A percentile compares a stretch with the other conserved stretches of the same genome.
Conservation (phyloP, 441 rosid species). For the Adansonia madagascariensis region DNA sequence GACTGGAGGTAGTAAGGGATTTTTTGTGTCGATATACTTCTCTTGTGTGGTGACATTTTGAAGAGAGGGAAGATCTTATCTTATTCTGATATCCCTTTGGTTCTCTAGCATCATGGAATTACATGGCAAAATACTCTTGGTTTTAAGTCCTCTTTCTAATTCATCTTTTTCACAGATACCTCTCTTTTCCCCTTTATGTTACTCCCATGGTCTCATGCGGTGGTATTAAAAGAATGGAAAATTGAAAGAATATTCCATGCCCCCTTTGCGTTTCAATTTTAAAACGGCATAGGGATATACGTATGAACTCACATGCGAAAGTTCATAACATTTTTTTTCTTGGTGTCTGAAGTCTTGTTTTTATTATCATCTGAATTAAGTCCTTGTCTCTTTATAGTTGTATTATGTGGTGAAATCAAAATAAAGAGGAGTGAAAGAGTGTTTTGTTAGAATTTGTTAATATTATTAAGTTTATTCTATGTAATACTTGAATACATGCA, state of each 20-base stretch:
- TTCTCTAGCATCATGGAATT: conserved; percentile 6
- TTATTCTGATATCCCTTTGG: conserved; percentile 1
- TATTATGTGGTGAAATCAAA: neutral
- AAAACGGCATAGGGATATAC: neutral
- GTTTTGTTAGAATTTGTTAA: neutral
- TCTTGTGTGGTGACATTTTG: neutral
- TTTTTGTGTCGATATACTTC: neutral
- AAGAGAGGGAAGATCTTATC: neutral
- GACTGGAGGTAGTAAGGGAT: neutral
- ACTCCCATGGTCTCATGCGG: neutral
- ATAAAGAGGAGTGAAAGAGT: neutral
- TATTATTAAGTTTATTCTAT: conserved; percentile 1
- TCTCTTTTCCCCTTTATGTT: neutral
- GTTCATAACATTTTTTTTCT: neutral
- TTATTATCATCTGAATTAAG: conserved; percentile 2
- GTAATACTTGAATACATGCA: conserved; percentile 2
- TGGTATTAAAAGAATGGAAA: neutral
- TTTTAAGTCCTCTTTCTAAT: neutral
- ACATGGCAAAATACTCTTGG: neutral
- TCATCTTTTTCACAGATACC: neutral
- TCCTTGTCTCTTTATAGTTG: conserved; percentile 5
- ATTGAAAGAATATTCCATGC: neutral
- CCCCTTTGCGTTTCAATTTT: neutral
- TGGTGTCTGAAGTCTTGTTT: conserved; percentile 6
- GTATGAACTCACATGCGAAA: neutral